These are phyloP conservation scores for Aspergillus felis DNA, from an alignment of 2,329 filamentous ascomycete species.

Conservation along the genomic window DNA sequence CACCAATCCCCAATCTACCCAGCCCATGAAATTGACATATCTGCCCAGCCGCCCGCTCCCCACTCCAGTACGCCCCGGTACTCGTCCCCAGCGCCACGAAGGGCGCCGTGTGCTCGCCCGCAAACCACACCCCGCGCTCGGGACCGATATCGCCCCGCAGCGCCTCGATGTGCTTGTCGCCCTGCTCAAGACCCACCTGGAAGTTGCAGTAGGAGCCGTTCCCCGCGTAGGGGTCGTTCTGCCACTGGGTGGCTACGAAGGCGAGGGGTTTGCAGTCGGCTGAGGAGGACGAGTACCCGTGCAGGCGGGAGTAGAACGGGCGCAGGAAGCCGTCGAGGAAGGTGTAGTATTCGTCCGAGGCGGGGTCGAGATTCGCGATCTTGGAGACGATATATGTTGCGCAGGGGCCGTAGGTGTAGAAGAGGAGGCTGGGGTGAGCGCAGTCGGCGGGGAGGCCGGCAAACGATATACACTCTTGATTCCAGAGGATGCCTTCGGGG, in stretches of 20 bases:
- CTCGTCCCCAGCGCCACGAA: slow-evolving; percentile 85
- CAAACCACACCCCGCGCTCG: slow-evolving; percentile 72
- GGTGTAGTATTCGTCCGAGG: slow-evolving; percentile 48
- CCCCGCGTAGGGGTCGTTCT: slow-evolving; percentile 72
- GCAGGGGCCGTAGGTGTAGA: slow-evolving; percentile 56
- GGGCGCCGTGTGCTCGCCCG: slow-evolving; percentile 85
- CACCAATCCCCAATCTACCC: slow-evolving; percentile 18
- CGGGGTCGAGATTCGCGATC: slow-evolving; percentile 26
- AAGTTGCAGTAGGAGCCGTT: slow-evolving; percentile 84
- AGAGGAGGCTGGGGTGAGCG: slow-evolving; percentile 77
- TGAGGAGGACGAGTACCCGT: slow-evolving; percentile 56
- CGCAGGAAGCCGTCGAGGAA: slow-evolving; percentile 64
- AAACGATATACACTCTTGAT: slow-evolving; percentile 73
- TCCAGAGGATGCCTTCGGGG: slow-evolving; percentile 63
- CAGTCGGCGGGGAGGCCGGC: slow-evolving; percentile 57
- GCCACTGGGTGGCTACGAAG: slow-evolving; percentile 71
- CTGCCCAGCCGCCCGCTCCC: slow-evolving; percentile 69
- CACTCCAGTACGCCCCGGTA: slow-evolving; percentile 89
- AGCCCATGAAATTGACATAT: slow-evolving; percentile 30
- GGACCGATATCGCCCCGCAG: slow-evolving; percentile 49
- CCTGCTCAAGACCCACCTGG: slow-evolving; percentile 67
- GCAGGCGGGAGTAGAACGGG: slow-evolving; percentile 74
- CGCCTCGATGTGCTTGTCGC: slow-evolving; percentile 66
- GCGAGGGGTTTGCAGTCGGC: slow-evolving; percentile 59
- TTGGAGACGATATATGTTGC: slow-evolving; percentile 37